Evolutionary conservation across 495 filamentous ascomycete genomes (phyloP).

Genomic region (Clavariopsis aquatica): DNA sequence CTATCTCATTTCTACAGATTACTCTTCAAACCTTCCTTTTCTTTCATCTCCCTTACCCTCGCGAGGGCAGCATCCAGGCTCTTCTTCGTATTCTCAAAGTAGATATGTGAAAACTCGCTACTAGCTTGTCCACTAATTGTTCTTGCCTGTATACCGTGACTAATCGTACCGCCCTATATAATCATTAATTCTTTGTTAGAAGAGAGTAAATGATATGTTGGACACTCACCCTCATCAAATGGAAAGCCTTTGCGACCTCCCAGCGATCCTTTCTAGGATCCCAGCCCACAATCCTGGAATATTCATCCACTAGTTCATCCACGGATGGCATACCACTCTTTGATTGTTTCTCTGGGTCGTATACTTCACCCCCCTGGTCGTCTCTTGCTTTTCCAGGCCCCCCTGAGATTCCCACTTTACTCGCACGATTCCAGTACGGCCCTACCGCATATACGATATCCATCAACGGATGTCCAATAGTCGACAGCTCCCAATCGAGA

Average conservation of each 20-base stretch:
- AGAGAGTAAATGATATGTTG: neutral
- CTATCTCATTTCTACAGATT: no score
- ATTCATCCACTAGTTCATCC: conserved; percentile 33
- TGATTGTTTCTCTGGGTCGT: conserved; percentile 19
- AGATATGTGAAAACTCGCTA: conserved; percentile 33
- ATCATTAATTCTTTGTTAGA: conserved; percentile 3
- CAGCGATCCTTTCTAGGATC: conserved; percentile 32
- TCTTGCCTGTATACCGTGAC: conserved; percentile 35
- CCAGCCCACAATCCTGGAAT: conserved; percentile 22
- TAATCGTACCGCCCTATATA: conserved; percentile 29
- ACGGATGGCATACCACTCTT: conserved; percentile 23
- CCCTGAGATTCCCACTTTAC: neutral
- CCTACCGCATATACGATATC: conserved; percentile 31
- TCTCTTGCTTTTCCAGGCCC: conserved; percentile 6
- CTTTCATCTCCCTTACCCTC: conserved; percentile 29
- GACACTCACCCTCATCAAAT: conserved; percentile 29
- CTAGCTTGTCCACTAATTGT: conserved; percentile 37
- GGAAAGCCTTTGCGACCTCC: conserved; percentile 34
- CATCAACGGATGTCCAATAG: conserved; percentile 38
- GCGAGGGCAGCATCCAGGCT: conserved; percentile 24
- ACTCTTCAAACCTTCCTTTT: conserved; percentile 22
- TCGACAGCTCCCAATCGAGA: conserved; percentile 33
- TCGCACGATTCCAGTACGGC: conserved; percentile 28
- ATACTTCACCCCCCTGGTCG: conserved; percentile 14
- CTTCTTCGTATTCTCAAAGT: conserved; percentile 32